These are phyloP conservation scores for Pulveroboletus sp. DNA, from an alignment of 768 basidiomycete species.

Conservation along the genomic window DNA sequence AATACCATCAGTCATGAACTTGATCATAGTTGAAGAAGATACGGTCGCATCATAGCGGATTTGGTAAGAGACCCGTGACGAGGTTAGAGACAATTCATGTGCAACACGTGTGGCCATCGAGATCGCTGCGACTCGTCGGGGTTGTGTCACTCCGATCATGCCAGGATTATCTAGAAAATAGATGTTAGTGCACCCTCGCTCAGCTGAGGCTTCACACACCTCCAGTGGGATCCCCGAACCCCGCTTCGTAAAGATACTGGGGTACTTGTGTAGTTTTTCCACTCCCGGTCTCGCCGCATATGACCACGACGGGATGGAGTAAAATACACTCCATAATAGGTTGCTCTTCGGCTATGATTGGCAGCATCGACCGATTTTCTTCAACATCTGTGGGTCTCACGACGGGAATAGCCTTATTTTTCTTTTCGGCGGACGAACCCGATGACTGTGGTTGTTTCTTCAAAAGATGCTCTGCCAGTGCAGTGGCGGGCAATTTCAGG, in stretches of 20 bases:
- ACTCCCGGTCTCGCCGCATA: slow-evolving; percentile 91
- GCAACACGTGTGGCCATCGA: slow-evolving; percentile 93
- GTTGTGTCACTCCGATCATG: slow-evolving; percentile 97
- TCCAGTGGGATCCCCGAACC: slow-evolving; percentile 79
- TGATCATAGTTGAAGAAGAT: slow-evolving; percentile 85
- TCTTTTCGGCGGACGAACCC: slow-evolving; percentile 16
- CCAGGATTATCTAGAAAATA: slow-evolving; percentile 81
- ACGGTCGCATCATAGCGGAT: slow-evolving; percentile 97
- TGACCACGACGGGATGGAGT: slow-evolving; percentile 70
- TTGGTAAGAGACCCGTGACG: slow-evolving; percentile 87
- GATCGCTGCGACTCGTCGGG: slow-evolving; percentile 94
- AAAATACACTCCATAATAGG: slow-evolving; percentile 88
- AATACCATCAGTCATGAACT: slow-evolving; percentile 99
- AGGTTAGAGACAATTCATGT: slow-evolving; percentile 82
- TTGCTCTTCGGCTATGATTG: slow-evolving; percentile 92
- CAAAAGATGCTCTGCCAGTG: slow-evolving; percentile 48
- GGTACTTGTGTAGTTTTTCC: slow-evolving; percentile 99
- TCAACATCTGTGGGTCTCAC: slow-evolving; percentile 66
- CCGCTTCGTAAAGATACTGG: slow-evolving; percentile 96
- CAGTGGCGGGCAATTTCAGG: slow-evolving; percentile 59
- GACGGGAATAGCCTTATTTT: slow-evolving; percentile 47
- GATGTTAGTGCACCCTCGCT: slow-evolving; percentile 2
- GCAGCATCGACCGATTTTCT: slow-evolving; percentile 72
- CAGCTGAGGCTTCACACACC: slow-evolving; percentile 43
- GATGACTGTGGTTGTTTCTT: slow-evolving; percentile 1